Evolutionary conservation across 2,329 filamentous ascomycete species (phyloP).

Genomic region (Hirsutella minnesotensis): DNA sequence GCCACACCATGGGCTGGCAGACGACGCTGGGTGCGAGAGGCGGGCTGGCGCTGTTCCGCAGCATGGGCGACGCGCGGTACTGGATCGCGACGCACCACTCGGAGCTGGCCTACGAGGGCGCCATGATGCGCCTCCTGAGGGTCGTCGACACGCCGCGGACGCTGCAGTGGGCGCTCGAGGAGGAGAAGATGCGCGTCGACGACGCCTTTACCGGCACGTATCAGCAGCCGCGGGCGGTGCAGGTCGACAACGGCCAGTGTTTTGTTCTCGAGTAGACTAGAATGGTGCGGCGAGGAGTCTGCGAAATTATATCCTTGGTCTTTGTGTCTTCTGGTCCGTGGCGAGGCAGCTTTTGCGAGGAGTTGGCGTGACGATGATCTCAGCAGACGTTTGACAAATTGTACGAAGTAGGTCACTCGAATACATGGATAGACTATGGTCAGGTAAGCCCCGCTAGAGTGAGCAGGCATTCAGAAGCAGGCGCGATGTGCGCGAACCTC

Average conservation of each 20-base stretch:
- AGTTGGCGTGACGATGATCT: too few species aligned
- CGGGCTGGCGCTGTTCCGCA: constrained; percentile 10
- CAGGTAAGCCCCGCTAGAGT: too few species aligned
- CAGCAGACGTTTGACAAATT: too few species aligned
- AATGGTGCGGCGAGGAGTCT: too few species aligned
- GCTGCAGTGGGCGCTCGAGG: constrained; percentile 9
- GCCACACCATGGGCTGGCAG: constrained; percentile 1
- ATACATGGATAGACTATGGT: too few species aligned
- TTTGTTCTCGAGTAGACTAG: background rate
- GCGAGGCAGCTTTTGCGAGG: too few species aligned
- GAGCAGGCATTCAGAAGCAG: too few species aligned
- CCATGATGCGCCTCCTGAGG: constrained; percentile 8
- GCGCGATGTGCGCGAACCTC: too few species aligned
- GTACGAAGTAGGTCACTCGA: too few species aligned
- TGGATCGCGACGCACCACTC: constrained; percentile 11
- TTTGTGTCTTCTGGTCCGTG: too few species aligned
- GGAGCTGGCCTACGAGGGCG: constrained; percentile 5
- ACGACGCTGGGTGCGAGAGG: constrained; percentile 6
- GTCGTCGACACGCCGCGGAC: constrained; percentile 8
- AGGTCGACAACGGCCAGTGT: background rate
- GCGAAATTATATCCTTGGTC: too few species aligned
- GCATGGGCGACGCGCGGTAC: constrained; percentile 9
- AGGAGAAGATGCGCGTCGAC: constrained; percentile 5
- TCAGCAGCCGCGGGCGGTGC: background rate
- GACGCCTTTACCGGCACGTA: background rate